Evolutionary conservation across 768 basidiomycete species (phyloP).

Genomic region (Multifurca ochricompacta): DNA sequence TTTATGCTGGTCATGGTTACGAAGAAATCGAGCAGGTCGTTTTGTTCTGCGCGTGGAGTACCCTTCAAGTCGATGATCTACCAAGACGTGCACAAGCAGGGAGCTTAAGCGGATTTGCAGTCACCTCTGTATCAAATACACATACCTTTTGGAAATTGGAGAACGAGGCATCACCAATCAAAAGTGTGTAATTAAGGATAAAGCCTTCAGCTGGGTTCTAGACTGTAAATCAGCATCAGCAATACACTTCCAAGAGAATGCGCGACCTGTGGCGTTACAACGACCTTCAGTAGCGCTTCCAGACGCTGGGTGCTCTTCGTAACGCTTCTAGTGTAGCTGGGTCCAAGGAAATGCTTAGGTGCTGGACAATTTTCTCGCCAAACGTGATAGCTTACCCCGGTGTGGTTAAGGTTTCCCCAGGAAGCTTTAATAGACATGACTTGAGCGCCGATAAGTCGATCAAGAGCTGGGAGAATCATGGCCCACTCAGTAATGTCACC

Average conservation of each 20-base stretch:
- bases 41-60: constrained; percentile 78
- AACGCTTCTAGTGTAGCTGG: constrained; percentile 75
- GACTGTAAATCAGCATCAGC: constrained; percentile 3
- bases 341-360: constrained; percentile 12
- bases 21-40: constrained; percentile 85
- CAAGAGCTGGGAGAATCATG: constrained; percentile 47
- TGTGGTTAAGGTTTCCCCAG: constrained; percentile 57
- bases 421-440: constrained; percentile 72
- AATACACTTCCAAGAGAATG: constrained; percentile 9
- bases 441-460: constrained; percentile 89
- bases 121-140: not conserved
- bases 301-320: constrained; percentile 73
- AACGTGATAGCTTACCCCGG: constrained; percentile 38
- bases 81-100: not conserved
- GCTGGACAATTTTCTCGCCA: not conserved
- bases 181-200: constrained; percentile 88
- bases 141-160: constrained; percentile 95
- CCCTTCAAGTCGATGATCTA: constrained; percentile 95
- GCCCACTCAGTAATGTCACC: not conserved
- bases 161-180: constrained; percentile 92
- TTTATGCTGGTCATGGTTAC: constrained; percentile 90
- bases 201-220: constrained; percentile 92
- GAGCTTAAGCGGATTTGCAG: not conserved
- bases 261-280: constrained; percentile 86
- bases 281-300: constrained; percentile 91